Evolutionary conservation across 179 eudicot genomes (phyloP).

Genomic region (Nepenthes alata): DNA sequence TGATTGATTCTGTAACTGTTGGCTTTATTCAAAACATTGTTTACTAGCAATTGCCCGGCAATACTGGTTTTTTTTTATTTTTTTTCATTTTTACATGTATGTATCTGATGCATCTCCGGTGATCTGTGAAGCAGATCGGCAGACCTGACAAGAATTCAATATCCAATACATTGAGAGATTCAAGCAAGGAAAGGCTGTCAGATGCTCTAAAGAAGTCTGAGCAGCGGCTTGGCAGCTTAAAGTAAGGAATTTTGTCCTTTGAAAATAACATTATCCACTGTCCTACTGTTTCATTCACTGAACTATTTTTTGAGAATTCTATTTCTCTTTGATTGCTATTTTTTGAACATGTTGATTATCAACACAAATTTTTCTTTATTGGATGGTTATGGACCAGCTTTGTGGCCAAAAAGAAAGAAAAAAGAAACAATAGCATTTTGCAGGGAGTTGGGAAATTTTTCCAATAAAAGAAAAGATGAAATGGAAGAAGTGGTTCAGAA

Average conservation of each 20-base stretch:
- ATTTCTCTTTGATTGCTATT: no score
- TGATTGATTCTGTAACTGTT: background rate
- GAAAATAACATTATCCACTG: background rate
- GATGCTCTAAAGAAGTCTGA: slow-evolving; percentile 56
- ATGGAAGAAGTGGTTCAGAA: no score
- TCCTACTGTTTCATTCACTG: no score
- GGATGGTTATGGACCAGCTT: no score
- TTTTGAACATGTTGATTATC: no score
- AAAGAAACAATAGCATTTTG: no score
- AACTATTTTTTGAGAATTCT: no score
- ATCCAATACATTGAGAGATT: slow-evolving; percentile 52
- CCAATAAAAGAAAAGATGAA: no score
- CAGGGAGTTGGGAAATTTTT: no score
- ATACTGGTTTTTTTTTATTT: background rate
- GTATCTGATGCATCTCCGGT: slow-evolving; percentile 8
- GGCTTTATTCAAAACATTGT: background rate
- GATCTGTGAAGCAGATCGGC: slow-evolving; percentile 27
- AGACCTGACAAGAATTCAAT: slow-evolving; percentile 52
- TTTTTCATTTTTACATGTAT: slow-evolving; percentile 1
- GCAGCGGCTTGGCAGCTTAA: slow-evolving; percentile 38
- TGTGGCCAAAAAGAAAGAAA: no score
- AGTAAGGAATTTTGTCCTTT: slow-evolving; percentile 17
- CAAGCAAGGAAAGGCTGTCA: slow-evolving; percentile 59
- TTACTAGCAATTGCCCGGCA: background rate
- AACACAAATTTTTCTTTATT: no score